These are phyloP conservation scores for Saccharomycopsis capsularis DNA, from an alignment of 805 yeast species.

Conservation along the genomic window DNA sequence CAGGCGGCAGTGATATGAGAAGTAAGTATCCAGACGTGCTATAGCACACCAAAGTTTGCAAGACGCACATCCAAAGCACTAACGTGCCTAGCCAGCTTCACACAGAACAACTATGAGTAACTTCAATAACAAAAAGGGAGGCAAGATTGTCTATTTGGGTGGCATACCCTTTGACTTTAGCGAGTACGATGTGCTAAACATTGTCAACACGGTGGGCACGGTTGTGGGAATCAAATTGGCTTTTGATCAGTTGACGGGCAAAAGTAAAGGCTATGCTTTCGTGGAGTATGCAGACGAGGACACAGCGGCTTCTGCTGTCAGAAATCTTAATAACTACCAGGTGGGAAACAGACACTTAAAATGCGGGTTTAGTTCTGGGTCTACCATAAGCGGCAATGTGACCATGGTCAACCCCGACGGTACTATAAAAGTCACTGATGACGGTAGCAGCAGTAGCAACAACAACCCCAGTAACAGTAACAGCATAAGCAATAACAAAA, in stretches of 20 bases:
- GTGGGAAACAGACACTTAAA: constrained; percentile 66
- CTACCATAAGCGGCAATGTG: constrained; percentile 11
- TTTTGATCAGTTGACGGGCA: constrained; percentile 85
- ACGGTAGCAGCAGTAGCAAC: constrained; percentile 7
- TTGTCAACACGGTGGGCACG: constrained; percentile 85
- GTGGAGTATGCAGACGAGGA: constrained; percentile 73
- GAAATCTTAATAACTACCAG: constrained; percentile 74
- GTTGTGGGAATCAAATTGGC: constrained; percentile 66
- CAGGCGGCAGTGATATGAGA: too few relatives aligned
- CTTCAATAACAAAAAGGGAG: constrained; percentile 26
- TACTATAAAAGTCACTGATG: constrained; percentile 27
- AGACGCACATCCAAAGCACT: too few relatives aligned
- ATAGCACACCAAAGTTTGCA: too few relatives aligned
- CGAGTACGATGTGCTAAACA: constrained; percentile 84
- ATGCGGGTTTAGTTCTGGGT: constrained; percentile 47
- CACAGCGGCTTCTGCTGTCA: constrained; percentile 84
- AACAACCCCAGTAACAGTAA: constrained; percentile 11
- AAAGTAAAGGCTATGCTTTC: constrained; percentile 85
- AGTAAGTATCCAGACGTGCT: too few relatives aligned
- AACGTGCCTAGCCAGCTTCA: too few relatives aligned
- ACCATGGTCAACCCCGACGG: constrained; percentile 33
- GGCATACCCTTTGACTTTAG: constrained; percentile 90
- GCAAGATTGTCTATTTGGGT: constrained; percentile 63
- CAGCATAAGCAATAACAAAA: neutral
- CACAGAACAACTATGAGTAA: too few relatives aligned